Percentiles rank a stretch among this genome's conserved stretches.
Evolutionary conservation across 257 asterid genomes (phyloP).

Genomic region (Primulina huaijiensis): DNA sequence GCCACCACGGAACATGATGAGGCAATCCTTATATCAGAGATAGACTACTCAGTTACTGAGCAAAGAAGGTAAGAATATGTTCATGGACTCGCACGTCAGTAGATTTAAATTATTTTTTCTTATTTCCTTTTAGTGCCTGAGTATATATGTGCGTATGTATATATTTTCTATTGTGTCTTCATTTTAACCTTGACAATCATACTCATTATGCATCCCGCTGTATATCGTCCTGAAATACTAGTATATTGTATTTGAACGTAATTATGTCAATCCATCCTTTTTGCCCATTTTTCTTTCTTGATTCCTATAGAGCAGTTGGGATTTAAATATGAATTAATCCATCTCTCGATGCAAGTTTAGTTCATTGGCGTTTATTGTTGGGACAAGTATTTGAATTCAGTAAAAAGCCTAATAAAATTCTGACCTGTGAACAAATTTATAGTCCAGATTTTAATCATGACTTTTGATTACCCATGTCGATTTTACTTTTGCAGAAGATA

Average conservation of each 20-base stretch:
- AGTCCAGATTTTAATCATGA: not conserved
- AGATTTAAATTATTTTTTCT: not conserved
- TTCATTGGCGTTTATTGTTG: not conserved
- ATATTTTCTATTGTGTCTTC: not conserved
- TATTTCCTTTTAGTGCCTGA: not conserved
- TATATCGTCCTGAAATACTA: not conserved
- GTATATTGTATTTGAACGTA: not conserved
- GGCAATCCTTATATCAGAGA: conserved; percentile 60
- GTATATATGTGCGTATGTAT: not conserved
- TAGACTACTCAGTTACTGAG: conserved; percentile 74
- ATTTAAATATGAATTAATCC: not conserved
- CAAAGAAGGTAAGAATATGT: conserved; percentile 61
- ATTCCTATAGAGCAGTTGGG: not conserved
- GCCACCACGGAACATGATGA: conserved; percentile 92
- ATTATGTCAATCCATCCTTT: not conserved
- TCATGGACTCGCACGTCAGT: conserved; percentile 13
- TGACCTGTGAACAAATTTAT: not conserved
- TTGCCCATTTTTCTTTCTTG: not conserved
- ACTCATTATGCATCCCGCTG: not conserved
- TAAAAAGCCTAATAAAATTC: not conserved
- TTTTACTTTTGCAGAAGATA: conserved; percentile 43
- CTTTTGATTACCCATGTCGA: not conserved
- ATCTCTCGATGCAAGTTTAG: not conserved
- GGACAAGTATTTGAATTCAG: not conserved
- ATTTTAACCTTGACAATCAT: conserved; percentile 2